These are phyloP conservation scores for Parascedosporium putredinis DNA, from an alignment of 2,329 filamentous ascomycete species.

Conservation along the genomic window DNA sequence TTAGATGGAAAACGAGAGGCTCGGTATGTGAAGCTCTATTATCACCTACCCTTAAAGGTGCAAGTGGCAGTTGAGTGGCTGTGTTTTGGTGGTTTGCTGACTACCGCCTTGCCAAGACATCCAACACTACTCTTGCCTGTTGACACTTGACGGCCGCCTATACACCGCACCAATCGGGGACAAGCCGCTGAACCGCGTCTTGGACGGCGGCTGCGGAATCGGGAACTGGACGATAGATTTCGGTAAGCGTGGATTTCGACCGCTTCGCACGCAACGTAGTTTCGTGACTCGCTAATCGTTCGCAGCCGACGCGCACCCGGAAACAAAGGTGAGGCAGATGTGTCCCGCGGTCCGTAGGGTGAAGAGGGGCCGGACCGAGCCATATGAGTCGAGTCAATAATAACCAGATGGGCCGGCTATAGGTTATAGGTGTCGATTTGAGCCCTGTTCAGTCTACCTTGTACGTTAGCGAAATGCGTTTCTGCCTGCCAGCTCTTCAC, in stretches of 20 bases:
- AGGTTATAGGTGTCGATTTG: constrained; percentile 29
- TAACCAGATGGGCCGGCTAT: too few relatives aligned
- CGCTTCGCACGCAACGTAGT: background rate
- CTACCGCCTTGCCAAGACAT: too few relatives aligned
- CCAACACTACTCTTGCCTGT: constrained; percentile 18
- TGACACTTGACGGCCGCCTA: constrained; percentile 17
- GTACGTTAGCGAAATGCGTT: constrained; percentile 18
- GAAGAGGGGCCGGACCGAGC: too few relatives aligned
- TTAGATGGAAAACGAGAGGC: constrained; percentile 15
- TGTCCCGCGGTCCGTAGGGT: too few relatives aligned
- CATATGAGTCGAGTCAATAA: too few relatives aligned
- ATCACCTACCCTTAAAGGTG: too few relatives aligned
- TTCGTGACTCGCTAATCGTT: background rate
- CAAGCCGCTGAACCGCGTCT: constrained; percentile 13
- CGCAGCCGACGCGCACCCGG: constrained; percentile 16
- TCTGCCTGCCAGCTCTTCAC: too few relatives aligned
- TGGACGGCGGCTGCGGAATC: constrained; percentile 22
- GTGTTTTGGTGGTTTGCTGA: too few relatives aligned
- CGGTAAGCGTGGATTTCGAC: constrained; percentile 10
- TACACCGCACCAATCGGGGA: constrained; percentile 14
- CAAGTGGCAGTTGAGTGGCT: too few relatives aligned
- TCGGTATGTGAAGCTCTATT: constrained; percentile 13
- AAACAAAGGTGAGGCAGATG: constrained; percentile 16
- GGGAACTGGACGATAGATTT: constrained; percentile 24
- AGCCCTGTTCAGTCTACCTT: constrained; percentile 29